These are phyloP conservation scores for Annulohypoxylon maeteangense DNA, from an alignment of 495 filamentous ascomycete genomes.

Conservation along the genomic window DNA sequence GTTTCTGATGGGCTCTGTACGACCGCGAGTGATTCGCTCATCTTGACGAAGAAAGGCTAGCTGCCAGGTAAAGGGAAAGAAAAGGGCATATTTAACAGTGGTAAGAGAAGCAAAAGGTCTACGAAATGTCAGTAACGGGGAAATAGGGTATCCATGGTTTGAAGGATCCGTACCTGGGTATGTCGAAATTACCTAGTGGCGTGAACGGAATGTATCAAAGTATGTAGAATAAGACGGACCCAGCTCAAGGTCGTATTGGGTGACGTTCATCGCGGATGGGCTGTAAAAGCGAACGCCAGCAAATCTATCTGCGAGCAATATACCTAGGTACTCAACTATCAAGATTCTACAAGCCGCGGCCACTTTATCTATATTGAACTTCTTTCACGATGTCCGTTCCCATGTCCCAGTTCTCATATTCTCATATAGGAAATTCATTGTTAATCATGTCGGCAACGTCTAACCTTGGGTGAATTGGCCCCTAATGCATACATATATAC, in stretches of 20 bases:
- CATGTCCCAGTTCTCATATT: slow-evolving; percentile 30
- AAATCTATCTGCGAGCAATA: neutral
- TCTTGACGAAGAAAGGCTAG: slow-evolving; percentile 1
- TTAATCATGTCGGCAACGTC: neutral
- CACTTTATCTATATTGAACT: neutral
- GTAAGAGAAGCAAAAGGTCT: slow-evolving; percentile 1
- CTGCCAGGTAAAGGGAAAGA: neutral
- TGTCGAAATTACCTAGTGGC: neutral
- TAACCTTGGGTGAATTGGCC: neutral
- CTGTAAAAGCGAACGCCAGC: neutral
- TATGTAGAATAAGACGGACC: neutral
- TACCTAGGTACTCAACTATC: neutral
- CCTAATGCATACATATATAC: neutral
- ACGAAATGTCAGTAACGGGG: neutral
- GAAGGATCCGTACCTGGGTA: slow-evolving; percentile 10
- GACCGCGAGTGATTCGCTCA: neutral
- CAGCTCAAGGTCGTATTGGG: slow-evolving; percentile 2
- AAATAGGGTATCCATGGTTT: slow-evolving; percentile 10
- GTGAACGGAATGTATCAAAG: neutral
- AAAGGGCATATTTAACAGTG: neutral
- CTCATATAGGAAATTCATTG: slow-evolving; percentile 19
- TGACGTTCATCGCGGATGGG: neutral
- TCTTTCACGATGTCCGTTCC: neutral
- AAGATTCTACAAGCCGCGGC: slow-evolving; percentile 13
- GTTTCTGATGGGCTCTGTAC: neutral